phyloP scores from a whole-genome alignment of 2,329 filamentous ascomycete species.

The Sarocladiaceae sp. region DNA sequence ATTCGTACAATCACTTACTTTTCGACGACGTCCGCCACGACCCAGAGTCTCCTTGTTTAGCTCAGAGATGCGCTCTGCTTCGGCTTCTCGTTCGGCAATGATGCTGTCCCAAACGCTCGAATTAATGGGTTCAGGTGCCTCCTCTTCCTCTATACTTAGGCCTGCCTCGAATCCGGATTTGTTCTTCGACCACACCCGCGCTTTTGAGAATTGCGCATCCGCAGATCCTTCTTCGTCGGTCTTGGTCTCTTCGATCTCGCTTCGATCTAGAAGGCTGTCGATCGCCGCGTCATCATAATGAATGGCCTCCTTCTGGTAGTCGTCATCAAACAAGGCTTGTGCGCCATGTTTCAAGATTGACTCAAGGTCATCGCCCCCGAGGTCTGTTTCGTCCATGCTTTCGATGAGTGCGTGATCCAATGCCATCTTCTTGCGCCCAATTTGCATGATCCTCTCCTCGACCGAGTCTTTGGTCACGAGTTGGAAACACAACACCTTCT shows the following conservation, averaged over 20 bases:
- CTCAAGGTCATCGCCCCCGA: conserved; percentile 75
- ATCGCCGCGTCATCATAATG: conserved; percentile 77
- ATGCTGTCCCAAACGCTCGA: conserved; percentile 87
- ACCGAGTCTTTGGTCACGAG: conserved; percentile 84
- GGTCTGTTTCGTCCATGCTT: conserved; percentile 79
- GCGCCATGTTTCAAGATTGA: conserved; percentile 86
- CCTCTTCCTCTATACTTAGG: conserved; percentile 46
- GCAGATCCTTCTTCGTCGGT: conserved; percentile 58
- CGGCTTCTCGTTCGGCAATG: conserved; percentile 73
- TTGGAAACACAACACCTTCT: conserved; percentile 94
- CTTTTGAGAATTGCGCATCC: conserved; percentile 83
- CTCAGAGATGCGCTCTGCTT: conserved; percentile 69
- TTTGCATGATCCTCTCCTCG: conserved; percentile 95
- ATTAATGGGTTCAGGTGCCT: conserved; percentile 53
- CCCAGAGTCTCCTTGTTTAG: conserved; percentile 71
- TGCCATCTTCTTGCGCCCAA: conserved; percentile 92
- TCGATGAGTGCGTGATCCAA: conserved; percentile 94
- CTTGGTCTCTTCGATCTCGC: conserved; percentile 69
- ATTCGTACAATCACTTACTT: no score
- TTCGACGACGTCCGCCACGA: conserved; percentile 72
- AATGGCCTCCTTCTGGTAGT: conserved; percentile 66
- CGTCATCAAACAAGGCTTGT: conserved; percentile 77
- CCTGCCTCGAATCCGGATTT: conserved; percentile 62
- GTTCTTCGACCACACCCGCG: conserved; percentile 88
- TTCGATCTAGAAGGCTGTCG: conserved; percentile 88